Percentiles rank a stretch among this genome's conserved stretches.
Evolutionary conservation across 108 stramenopile species (phyloP).

Genomic region (Pseudonitzschia delicatissima): DNA sequence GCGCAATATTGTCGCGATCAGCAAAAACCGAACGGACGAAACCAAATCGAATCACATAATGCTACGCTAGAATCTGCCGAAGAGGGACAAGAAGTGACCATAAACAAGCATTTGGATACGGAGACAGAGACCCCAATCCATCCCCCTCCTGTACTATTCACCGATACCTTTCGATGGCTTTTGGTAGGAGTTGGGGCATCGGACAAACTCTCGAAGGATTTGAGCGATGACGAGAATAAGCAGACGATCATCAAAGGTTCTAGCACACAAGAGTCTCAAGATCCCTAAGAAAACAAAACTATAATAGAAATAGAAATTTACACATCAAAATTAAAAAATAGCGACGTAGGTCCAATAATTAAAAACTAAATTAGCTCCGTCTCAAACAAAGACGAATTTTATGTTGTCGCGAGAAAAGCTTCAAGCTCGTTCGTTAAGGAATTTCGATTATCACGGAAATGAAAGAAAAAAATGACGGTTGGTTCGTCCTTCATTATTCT

Average conservation of each 20-base stretch:
- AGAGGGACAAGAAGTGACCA: constrained; percentile 4
- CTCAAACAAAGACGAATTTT: too few species aligned
- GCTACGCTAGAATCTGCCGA: background rate
- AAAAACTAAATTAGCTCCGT: too few species aligned
- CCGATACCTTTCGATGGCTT: constrained; percentile 47
- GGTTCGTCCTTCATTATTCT: too few species aligned
- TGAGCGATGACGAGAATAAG: background rate
- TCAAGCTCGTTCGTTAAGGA: too few species aligned
- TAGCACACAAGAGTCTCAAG: background rate
- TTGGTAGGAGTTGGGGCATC: constrained; percentile 1
- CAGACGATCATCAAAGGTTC: too few species aligned
- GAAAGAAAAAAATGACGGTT: too few species aligned
- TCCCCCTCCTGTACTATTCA: constrained; percentile 46
- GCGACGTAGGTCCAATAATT: too few species aligned
- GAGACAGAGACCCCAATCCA: constrained; percentile 17
- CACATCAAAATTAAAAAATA: too few species aligned
- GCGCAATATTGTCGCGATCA: constrained; percentile 36
- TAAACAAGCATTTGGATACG: constrained; percentile 39
- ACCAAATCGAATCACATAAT: background rate
- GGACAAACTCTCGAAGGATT: background rate
- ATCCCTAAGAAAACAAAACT: too few species aligned
- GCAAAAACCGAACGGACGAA: background rate
- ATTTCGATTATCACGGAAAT: too few species aligned
- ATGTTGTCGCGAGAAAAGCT: too few species aligned
- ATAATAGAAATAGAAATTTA: too few species aligned